Base-by-base conservation (phyloP, 1,139 yeast genomes). In the Nadsonia starkeyi-henricii region DNA sequence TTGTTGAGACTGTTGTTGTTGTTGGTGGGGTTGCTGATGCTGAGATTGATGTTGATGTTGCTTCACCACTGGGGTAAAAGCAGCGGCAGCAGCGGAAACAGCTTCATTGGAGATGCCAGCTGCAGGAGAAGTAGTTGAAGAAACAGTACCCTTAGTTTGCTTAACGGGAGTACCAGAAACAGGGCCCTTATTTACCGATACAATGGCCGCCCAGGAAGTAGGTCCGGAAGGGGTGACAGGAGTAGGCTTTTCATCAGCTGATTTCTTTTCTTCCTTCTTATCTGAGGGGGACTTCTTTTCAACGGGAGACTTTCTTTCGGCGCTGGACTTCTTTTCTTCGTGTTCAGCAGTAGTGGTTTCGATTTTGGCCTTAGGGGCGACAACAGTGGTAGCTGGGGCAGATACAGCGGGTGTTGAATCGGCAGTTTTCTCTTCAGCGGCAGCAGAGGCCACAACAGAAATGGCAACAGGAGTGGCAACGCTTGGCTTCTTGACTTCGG, bases 331-430 rank as follows among this genome's bases (percentile, higher is more conserved):
- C 39, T 33, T 33, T 33, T 33, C 39, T 9, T 33, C 39, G 15
- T 12, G 17, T 9, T 15, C 39, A 23, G 28, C 9, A 9, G 9
- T 9, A 23, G 28, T 9, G 28, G 28, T 5, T 33, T 33, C 39
- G 3, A 15, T 9, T 33, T 33, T 33, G 39, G 12, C 39, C 17
- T 33, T n/a, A 9, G 39, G 39, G 15, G 15, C 17, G 17, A 15
- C 39, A n/a, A 33, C 39, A 8, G 12, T 33, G 15, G 39, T 5
- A 5, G 28, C 9, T 23, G n/a, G n/a, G n/a, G 28, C 28, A 23
- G 28, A 9, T 5, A 23, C 9, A 23, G 9, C 28, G 28, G 58
- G 58, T 12, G 54, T 54, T 17, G 59, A 26, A n/a, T 59, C 47
- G 28, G 49, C 49, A 13, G 49, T 42, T 23, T 37, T 30, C 2